Conservation (phyloP, 139 green algal species). For the Pycnococcus provasolii region DNA sequence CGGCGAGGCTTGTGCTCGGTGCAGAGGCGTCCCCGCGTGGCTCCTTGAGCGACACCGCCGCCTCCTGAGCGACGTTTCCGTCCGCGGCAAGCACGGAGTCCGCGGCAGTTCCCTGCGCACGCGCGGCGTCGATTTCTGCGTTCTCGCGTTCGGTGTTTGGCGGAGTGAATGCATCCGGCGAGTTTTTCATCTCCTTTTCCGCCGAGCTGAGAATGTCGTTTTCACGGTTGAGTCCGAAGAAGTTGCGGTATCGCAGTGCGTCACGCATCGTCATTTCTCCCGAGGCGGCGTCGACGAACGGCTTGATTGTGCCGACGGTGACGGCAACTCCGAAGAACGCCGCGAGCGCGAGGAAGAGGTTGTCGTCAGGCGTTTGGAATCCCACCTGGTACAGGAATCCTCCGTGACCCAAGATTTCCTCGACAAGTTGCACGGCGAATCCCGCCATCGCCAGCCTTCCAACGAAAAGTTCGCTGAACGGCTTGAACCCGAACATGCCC, state of each 20-base stretch:
- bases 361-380: background rate
- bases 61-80: background rate
- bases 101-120: background rate
- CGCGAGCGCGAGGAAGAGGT: background rate
- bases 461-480: slow-evolving; percentile 11
- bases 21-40: background rate
- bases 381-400: slow-evolving; percentile 12
- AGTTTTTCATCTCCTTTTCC: background rate
- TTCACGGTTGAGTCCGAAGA: slow-evolving; percentile 2
- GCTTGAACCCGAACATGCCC: slow-evolving; percentile 17
- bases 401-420: background rate
- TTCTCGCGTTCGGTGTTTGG: background rate
- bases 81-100: background rate
- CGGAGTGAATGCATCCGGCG: background rate
- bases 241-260: background rate
- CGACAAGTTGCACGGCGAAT: background rate
- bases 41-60: background rate
- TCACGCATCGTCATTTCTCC: slow-evolving; percentile 1
- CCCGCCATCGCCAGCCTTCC: slow-evolving; percentile 12
- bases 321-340: background rate
- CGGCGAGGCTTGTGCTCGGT: background rate
- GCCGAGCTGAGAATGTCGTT: background rate
- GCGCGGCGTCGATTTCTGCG: background rate
- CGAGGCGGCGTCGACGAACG: background rate
- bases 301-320: background rate